Base-by-base conservation (phyloP, 768 basidiomycete species). In the Termitomyces sp. region DNA sequence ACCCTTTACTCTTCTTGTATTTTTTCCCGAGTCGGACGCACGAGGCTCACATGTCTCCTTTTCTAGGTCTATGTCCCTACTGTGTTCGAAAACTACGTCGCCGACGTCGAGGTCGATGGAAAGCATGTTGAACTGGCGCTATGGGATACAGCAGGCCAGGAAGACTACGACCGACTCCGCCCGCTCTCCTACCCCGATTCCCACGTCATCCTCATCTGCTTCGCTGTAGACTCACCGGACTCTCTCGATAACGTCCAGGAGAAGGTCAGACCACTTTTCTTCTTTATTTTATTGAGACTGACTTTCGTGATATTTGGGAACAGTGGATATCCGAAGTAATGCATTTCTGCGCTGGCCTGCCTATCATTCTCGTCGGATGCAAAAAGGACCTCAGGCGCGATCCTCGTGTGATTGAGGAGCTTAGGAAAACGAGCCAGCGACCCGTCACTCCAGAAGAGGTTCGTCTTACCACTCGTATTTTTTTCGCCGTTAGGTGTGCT, bases 91-190 rank as follows among this genome's bases (percentile, higher is more conserved):
- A 98, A 98, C 85, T 97, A 98, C 72, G 96, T 97, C 53, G 96
- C 96, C 63, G 95, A 98, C 71, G 94, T 98, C 47, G 94, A 98
- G 72, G 95, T 98, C 58, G 96, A 98, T 67, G 92, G 92, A 63
- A 98, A 96, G 78, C 92, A 95, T 69, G 95, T 98, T 64, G 97
- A 99, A 75, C 81, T 99, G 65, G 96, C 97, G 27, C 77, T 99
- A 64, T 98, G 97, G 97, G 97, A 98, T 95, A 98, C 97, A 50
- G 96, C 97, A 32, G 97, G 97, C 51, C 96, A 98, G 73, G 96
- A 98, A 75, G 97, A 98, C 72, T 98, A 98, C 73, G 97, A 98
- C 74, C 91, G 96, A 65, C 91, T 99, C 63, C 85, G 97, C 58
- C 97, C 97, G 57, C 84, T 99, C 68, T 92, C 89, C 65, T 99